These are phyloP conservation scores for Aspergillus calidoustus DNA, from an alignment of 2,329 filamentous ascomycete genomes.

Conservation along the genomic window DNA sequence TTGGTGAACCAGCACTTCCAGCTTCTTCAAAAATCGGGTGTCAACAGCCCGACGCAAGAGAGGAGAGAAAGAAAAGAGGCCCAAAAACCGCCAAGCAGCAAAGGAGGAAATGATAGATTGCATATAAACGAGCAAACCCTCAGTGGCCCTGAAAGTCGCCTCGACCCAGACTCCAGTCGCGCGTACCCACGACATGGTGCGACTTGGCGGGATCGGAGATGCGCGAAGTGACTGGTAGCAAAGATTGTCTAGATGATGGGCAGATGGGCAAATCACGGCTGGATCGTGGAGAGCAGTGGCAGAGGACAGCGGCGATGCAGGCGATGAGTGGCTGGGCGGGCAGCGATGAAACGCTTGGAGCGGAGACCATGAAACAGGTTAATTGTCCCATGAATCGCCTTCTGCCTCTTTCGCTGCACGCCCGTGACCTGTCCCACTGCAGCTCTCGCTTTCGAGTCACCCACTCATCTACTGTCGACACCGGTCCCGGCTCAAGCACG, in stretches of 20 bases:
- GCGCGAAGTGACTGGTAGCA: slow-evolving; percentile 1
- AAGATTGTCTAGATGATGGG: neutral
- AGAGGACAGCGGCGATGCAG: neutral
- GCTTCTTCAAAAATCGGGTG: slow-evolving; percentile 2
- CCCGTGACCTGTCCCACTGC: neutral
- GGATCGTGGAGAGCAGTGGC: neutral
- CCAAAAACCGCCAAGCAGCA: slow-evolving; percentile 15
- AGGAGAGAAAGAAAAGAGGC: slow-evolving; percentile 6
- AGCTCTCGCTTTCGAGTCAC: slow-evolving; percentile 3
- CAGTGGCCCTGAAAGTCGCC: neutral
- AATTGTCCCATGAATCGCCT: neutral
- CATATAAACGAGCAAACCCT: slow-evolving; percentile 10
- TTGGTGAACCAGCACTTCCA: slow-evolving; percentile 18
- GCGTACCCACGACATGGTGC: slow-evolving; percentile 11
- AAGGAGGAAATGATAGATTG: slow-evolving; percentile 14
- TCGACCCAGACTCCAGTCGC: slow-evolving; percentile 10
- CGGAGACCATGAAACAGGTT: slow-evolving; percentile 11
- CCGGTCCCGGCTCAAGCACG: slow-evolving; percentile 2
- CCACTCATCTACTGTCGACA: slow-evolving; percentile 13
- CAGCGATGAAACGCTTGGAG: slow-evolving; percentile 18
- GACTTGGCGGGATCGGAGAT: slow-evolving; percentile 7
- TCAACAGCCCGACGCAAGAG: slow-evolving; percentile 9
- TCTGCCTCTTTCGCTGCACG: neutral
- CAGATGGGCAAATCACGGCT: slow-evolving; percentile 9
- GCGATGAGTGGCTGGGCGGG: slow-evolving; percentile 16